These are phyloP conservation scores for Trichophyton schoenleinii DNA, from an alignment of 2,329 filamentous ascomycete genomes.

Conservation along the genomic window DNA sequence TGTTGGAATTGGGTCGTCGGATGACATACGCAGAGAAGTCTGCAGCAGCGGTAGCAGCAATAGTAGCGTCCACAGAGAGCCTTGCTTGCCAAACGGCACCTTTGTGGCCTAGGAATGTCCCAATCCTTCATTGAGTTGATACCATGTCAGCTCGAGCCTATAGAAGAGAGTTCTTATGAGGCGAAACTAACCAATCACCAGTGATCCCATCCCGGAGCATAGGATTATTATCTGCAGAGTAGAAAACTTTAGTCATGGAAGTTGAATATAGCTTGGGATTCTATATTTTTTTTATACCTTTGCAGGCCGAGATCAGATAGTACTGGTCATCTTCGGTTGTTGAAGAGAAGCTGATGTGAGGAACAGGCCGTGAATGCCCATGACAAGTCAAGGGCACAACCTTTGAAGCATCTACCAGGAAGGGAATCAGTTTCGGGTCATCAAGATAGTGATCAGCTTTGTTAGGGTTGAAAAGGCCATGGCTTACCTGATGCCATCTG, in stretches of 20 bases:
- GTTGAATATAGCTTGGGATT: background rate
- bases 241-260: background rate
- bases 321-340: slow-evolving; percentile 72
- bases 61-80: slow-evolving; percentile 72
- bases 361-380: slow-evolving; percentile 83
- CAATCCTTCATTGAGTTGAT: slow-evolving; percentile 50
- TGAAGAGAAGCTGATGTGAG: slow-evolving; percentile 80
- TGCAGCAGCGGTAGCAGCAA: slow-evolving; percentile 85
- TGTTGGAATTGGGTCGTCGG: background rate
- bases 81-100: slow-evolving; percentile 95
- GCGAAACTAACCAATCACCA: slow-evolving; percentile 61
- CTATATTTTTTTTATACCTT: slow-evolving; percentile 46
- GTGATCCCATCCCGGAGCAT: slow-evolving; percentile 96
- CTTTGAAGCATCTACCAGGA: slow-evolving; percentile 12
- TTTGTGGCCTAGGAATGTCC: slow-evolving; percentile 96
- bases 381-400: slow-evolving; percentile 79
- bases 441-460: background rate
- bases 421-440: background rate
- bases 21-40: slow-evolving; percentile 80
- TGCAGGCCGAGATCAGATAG: slow-evolving; percentile 87
- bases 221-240: slow-evolving; percentile 70
- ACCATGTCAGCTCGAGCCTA: slow-evolving; percentile 4
- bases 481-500: slow-evolving; percentile 7
- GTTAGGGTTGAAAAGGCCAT: background rate
- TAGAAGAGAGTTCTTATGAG: slow-evolving; percentile 1